Conservation (phyloP, 371 early-diverging fungal species). For the Haplosporangium sp. region DNA sequence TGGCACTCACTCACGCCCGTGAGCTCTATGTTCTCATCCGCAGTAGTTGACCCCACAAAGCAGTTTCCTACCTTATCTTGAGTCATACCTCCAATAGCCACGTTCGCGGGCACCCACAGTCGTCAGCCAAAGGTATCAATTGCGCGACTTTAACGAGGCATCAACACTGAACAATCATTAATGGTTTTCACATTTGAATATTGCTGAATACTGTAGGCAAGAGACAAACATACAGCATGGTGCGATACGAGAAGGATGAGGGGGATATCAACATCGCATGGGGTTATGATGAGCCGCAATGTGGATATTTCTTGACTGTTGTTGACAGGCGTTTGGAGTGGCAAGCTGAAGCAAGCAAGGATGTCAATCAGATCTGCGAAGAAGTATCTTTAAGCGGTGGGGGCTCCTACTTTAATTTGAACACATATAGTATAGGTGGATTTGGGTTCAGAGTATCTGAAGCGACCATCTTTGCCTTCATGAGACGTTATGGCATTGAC, state of each 20-base stretch:
- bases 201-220: background rate
- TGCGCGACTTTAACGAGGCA: too few relatives aligned
- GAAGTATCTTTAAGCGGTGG: conserved; percentile 5
- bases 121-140: too few relatives aligned
- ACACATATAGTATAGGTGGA: conserved; percentile 11
- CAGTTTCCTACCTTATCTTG: too few relatives aligned
- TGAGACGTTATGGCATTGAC: conserved; percentile 39
- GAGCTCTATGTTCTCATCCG: too few relatives aligned
- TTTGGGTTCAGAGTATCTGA: conserved; percentile 33
- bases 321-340: conserved; percentile 20
- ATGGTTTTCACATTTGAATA: background rate
- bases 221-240: conserved; percentile 14
- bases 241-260: conserved; percentile 20
- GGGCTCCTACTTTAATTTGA: conserved; percentile 29
- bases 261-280: conserved; percentile 19
- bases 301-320: conserved; percentile 35
- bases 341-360: background rate
- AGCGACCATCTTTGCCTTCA: conserved; percentile 35
- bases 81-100: too few relatives aligned
- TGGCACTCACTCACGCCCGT: too few relatives aligned
- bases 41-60: too few relatives aligned
- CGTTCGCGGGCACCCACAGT: too few relatives aligned
- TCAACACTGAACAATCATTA: too few relatives aligned
- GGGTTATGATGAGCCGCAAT: conserved; percentile 24
- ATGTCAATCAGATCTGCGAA: conserved; percentile 13